These are phyloP conservation scores for Pichia kudriavzevii DNA, from an alignment of 1,139 yeast genomes.

Conservation along the genomic window DNA sequence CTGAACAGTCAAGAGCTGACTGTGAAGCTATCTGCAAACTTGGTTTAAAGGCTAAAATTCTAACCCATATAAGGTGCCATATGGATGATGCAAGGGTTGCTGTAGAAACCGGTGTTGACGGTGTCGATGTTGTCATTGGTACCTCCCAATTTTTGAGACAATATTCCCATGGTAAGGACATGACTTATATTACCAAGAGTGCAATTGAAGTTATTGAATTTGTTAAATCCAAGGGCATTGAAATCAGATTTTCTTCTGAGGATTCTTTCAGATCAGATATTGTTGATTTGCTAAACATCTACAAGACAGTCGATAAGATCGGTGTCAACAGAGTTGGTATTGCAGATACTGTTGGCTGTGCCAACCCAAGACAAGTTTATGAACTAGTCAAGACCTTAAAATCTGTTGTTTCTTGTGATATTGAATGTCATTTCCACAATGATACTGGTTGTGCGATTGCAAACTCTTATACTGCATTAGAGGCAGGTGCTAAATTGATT, in stretches of 20 bases:
- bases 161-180: constrained; percentile 96
- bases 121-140: constrained; percentile 97
- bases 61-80: constrained; percentile 91
- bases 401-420: constrained; percentile 92
- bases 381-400: constrained; percentile 91
- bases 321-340: constrained; percentile 99
- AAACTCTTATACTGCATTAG: constrained; percentile 95
- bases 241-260: constrained; percentile 93
- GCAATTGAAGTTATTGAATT: constrained; percentile 96
- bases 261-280: constrained; percentile 97
- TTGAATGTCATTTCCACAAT: constrained; percentile 98
- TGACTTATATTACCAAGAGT: constrained; percentile 94
- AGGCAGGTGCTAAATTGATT: constrained; percentile 93
- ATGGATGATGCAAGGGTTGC: constrained; percentile 98
- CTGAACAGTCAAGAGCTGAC: constrained; percentile 86
- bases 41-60: constrained; percentile 90
- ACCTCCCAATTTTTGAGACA: constrained; percentile 93
- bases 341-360: constrained; percentile 98
- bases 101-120: constrained; percentile 97
- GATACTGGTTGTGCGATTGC: constrained; percentile 99
- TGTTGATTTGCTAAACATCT: constrained; percentile 89
- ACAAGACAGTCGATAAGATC: constrained; percentile 93
- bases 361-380: constrained; percentile 97
- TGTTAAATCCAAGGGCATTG: constrained; percentile 95
- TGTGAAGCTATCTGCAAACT: constrained; percentile 98